Conservation (phyloP, 78 protist genomes). For the Dictyostelium firmibasis region DNA sequence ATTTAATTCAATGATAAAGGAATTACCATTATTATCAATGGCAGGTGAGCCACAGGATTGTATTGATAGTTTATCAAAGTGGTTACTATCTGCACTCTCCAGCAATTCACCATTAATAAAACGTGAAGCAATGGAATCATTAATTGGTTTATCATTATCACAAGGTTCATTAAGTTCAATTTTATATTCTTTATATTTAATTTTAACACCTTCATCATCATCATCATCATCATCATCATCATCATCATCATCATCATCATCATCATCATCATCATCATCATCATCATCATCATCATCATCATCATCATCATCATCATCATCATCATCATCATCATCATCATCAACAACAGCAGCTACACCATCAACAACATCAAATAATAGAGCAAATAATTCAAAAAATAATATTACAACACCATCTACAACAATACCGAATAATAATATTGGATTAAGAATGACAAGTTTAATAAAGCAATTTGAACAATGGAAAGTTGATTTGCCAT, state of each 20-base stretch:
- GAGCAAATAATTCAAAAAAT: background rate
- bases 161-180: conserved; percentile 61
- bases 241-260: background rate
- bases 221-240: background rate
- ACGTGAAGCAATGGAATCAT: conserved; percentile 73
- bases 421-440: background rate
- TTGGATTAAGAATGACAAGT: conserved; percentile 26
- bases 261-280: background rate
- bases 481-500: conserved; percentile 84
- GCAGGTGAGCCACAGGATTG: conserved; percentile 80
- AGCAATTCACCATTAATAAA: background rate
- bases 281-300: background rate
- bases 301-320: background rate
- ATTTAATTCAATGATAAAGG: conserved; percentile 68
- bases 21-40: conserved; percentile 73
- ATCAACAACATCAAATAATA: background rate
- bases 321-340: background rate
- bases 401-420: background rate
- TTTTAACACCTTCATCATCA: conserved; percentile 9
- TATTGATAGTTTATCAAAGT: conserved; percentile 58
- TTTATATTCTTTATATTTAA: conserved; percentile 35
- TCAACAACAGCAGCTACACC: background rate
- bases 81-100: conserved; percentile 73
- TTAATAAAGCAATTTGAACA: conserved; percentile 45
- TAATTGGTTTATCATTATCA: conserved; percentile 45